phyloP scores from a whole-genome alignment of 768 basidiomycete genomes.

The Dendrothele bispora region DNA sequence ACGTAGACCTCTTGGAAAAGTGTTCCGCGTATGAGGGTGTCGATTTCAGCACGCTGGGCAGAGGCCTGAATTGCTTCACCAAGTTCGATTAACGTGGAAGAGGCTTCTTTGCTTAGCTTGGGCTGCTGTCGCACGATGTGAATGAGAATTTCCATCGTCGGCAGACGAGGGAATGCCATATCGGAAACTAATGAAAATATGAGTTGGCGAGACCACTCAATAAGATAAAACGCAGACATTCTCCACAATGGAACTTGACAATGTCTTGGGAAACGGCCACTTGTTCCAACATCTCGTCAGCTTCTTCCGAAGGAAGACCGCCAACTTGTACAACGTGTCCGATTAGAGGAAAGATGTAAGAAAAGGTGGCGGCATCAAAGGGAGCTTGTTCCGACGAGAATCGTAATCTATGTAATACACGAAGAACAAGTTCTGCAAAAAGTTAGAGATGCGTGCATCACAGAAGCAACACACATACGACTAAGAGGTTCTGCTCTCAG shows the following conservation, averaged over 20 bases:
- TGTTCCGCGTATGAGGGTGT: slow-evolving; percentile 68
- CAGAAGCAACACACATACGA: slow-evolving; percentile 35
- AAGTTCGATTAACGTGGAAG: slow-evolving; percentile 76
- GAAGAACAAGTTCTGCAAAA: slow-evolving; percentile 66
- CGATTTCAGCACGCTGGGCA: slow-evolving; percentile 62
- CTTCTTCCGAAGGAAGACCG: slow-evolving; percentile 63
- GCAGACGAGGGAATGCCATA: slow-evolving; percentile 68
- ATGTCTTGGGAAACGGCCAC: slow-evolving; percentile 71
- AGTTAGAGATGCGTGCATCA: not conserved
- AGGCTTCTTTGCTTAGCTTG: slow-evolving; percentile 79
- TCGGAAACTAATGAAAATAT: slow-evolving; percentile 55
- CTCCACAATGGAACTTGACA: slow-evolving; percentile 67
- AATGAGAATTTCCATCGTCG: slow-evolving; percentile 68
- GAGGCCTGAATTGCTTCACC: slow-evolving; percentile 75
- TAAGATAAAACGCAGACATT: slow-evolving; percentile 46
- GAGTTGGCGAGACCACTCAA: not conserved
- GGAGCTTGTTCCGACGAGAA: slow-evolving; percentile 79
- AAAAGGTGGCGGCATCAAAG: slow-evolving; percentile 85
- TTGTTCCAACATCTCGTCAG: slow-evolving; percentile 78
- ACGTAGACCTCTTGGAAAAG: slow-evolving; percentile 87
- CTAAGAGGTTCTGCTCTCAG: slow-evolving; percentile 70
- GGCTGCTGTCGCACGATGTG: slow-evolving; percentile 77
- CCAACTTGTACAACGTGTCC: slow-evolving; percentile 66
- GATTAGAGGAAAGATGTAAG: slow-evolving; percentile 77
- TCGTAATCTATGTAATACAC: slow-evolving; percentile 83